Evolutionary conservation across 495 filamentous ascomycete species (phyloP), one percentile per base, ranked within the genome.

Genomic region (Aspergillus mulundensis): DNA sequence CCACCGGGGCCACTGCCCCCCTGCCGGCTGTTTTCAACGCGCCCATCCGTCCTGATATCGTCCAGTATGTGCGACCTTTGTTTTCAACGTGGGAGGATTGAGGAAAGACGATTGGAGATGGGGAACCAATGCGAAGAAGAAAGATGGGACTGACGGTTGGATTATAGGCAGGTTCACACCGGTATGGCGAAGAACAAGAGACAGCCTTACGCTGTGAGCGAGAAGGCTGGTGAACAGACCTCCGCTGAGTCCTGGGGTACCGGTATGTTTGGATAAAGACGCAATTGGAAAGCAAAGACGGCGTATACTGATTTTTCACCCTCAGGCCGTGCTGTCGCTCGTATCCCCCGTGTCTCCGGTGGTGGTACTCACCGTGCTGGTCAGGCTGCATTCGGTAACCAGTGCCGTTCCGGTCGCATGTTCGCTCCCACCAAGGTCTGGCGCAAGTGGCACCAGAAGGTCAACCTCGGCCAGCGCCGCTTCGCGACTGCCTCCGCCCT

Each of bases 141-240:
- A 40, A 25, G 10, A 39, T 40, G 50, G 61, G 50, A 59, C 77
- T 82, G 64, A 83, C 62, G 55, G 57, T 54, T 61, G 50, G 30
- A 62, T 50, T 65, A 68, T 63, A 86, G 83, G 76, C 77, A 80
- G 58, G 94, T 97, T 68, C 94, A 98, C 84, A 92, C 90, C 69
- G 95, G 95, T 69, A 95, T 98, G 86, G 92, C 92, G 71, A 98
- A 97, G 88, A 98, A 98, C 85, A 96, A 95, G 87, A 87, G 94
- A 75, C 94, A 98, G 84, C 93, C 94, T 57, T 98, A 98, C 79
- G 87, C 94, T 68, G 94, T 98, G 83, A 96, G 90, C 86, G 92
- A 96, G 88, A 98, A 98, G 86, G 94, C 94, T 73, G 94, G 94
- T 80, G 95, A 98, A 79, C 94, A 98, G 78, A 98, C 94, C 66